These are phyloP conservation scores for Geotrichum phurueaensis DNA, from an alignment of 1,139 yeast species.

Conservation along the genomic window DNA sequence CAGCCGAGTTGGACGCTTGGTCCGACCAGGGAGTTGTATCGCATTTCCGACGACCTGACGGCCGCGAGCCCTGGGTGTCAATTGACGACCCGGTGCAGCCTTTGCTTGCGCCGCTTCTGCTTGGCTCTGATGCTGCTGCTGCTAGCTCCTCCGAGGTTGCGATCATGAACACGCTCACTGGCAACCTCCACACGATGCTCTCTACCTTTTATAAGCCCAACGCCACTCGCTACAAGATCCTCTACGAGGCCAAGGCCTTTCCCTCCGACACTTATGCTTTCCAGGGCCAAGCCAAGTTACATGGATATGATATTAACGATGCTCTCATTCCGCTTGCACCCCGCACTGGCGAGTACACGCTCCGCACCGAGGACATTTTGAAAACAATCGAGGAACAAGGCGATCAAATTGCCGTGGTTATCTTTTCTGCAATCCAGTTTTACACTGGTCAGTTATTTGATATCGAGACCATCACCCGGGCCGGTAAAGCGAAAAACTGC, in stretches of 20 bases:
- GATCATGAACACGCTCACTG: conserved; percentile 78
- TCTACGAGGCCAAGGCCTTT: conserved; percentile 81
- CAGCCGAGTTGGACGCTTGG: conserved; percentile 77
- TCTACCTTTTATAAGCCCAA: conserved; percentile 68
- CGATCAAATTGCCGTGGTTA: conserved; percentile 64
- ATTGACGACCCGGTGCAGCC: conserved; percentile 73
- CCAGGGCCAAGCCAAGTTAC: conserved; percentile 60
- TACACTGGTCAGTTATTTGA: conserved; percentile 87
- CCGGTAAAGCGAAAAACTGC: conserved; percentile 51
- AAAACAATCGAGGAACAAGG: conserved; percentile 49
- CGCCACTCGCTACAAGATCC: conserved; percentile 55
- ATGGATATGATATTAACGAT: conserved; percentile 51
- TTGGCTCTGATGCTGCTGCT: conserved; percentile 47
- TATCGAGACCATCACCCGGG: conserved; percentile 57
- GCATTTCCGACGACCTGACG: conserved; percentile 65
- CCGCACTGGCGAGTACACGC: conserved; percentile 47
- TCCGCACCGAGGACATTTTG: conserved; percentile 61
- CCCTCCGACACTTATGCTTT: conserved; percentile 91
- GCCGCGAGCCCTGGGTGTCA: conserved; percentile 61
- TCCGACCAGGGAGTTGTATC: conserved; percentile 70
- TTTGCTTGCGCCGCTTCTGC: conserved; percentile 65
- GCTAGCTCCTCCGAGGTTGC: conserved; percentile 55
- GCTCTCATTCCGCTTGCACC: conserved; percentile 63
- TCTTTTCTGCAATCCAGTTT: conserved; percentile 86
- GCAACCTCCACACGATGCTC: conserved; percentile 69